A percentile compares a stretch with the other conserved stretches of the same genome.
Evolutionary conservation across 306 rosid genomes (phyloP).

Genomic region (Myrica gale): DNA sequence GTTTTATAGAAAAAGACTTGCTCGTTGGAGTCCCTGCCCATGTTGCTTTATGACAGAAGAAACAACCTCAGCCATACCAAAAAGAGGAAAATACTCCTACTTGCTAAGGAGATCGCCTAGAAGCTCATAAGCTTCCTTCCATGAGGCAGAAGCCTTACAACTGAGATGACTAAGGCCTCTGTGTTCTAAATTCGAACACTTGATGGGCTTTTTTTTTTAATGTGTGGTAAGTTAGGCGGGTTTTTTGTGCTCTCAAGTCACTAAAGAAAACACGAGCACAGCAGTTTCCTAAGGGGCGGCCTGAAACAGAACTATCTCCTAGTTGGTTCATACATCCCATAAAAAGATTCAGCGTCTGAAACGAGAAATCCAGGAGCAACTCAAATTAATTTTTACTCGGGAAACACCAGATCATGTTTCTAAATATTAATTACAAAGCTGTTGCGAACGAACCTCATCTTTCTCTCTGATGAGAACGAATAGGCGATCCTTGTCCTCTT

Average conservation of each 20-base stretch:
- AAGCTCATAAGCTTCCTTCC: neutral
- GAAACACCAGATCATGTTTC: too few species aligned
- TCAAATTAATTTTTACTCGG: neutral
- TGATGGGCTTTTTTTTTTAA: too few species aligned
- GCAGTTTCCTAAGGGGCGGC: too few species aligned
- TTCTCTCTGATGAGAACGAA: conserved; percentile 40
- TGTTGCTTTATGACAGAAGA: neutral
- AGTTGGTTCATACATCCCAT: neutral
- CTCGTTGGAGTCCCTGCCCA: neutral
- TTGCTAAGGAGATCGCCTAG: neutral
- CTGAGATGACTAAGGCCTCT: too few species aligned
- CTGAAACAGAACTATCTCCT: too few species aligned
- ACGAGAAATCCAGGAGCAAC: neutral
- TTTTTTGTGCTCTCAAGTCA: too few species aligned
- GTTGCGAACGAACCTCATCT: conserved; percentile 50
- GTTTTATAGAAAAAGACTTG: too few species aligned
- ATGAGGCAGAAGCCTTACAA: too few species aligned
- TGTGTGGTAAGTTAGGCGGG: too few species aligned
- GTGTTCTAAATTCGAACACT: too few species aligned
- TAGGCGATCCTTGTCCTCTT: conserved; percentile 24
- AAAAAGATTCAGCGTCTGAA: neutral
- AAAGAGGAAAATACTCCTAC: neutral
- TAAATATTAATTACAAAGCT: neutral
- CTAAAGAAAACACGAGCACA: too few species aligned
- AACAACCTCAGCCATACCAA: neutral